Percentiles rank a stretch among this genome's conserved stretches.
Evolutionary conservation across 2,329 filamentous ascomycete genomes (phyloP).

Genomic region (Fusarium nodosum): DNA sequence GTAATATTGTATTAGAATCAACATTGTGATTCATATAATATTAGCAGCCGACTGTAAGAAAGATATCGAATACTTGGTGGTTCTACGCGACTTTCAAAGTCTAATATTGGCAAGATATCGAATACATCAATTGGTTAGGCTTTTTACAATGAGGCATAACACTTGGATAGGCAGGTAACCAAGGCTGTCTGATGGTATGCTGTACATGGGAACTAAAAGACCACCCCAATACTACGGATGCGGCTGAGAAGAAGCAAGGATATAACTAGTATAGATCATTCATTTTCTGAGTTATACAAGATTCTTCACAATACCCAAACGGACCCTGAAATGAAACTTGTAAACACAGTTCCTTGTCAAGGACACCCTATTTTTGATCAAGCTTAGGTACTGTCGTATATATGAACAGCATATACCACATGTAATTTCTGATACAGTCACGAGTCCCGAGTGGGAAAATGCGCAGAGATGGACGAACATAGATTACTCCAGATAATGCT

Average conservation of each 20-base stretch:
- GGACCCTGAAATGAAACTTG: not conserved
- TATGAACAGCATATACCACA: not conserved
- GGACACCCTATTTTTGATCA: not conserved
- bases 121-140: not conserved
- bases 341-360: not conserved
- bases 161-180: not conserved
- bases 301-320: too few species aligned
- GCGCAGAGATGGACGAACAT: constrained; percentile 23
- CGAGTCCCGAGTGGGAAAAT: not conserved
- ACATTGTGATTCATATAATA: not conserved
- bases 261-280: too few species aligned
- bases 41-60: not conserved
- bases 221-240: not conserved
- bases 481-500: constrained; percentile 42
- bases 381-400: not conserved
- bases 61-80: too few species aligned
- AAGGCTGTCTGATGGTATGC: not conserved
- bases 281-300: too few species aligned
- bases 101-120: too few species aligned
- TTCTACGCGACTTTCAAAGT: too few species aligned
- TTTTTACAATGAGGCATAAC: not conserved
- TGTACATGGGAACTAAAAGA: not conserved
- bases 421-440: not conserved
- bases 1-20: too few species aligned
- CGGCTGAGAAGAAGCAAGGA: not conserved